These are phyloP conservation scores for Peronospora belbahrii DNA, from an alignment of 352 stramenopile genomes.

Conservation along the genomic window DNA sequence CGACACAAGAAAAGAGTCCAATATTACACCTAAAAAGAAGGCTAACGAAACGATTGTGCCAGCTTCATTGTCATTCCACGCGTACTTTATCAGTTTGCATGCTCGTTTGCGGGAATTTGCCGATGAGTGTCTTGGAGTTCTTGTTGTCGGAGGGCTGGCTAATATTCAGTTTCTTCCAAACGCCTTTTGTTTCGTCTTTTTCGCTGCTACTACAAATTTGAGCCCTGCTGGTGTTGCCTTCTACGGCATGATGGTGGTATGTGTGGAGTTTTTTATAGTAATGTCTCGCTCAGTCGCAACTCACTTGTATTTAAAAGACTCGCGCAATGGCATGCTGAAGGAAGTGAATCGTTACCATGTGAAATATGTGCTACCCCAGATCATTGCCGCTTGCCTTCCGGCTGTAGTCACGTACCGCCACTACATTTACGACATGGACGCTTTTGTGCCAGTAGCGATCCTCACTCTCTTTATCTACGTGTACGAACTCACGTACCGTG, in stretches of 20 bases:
- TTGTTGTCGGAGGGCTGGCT: conserved; percentile 41
- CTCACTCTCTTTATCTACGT: conserved; percentile 51
- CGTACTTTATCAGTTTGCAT: conserved; percentile 11
- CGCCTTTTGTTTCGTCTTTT: conserved; percentile 45
- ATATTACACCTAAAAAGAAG: not conserved
- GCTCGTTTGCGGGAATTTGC: conserved; percentile 35
- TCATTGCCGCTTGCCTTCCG: conserved; percentile 34
- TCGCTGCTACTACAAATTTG: conserved; percentile 40
- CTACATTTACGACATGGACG: conserved; percentile 40
- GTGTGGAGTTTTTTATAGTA: conserved; percentile 51
- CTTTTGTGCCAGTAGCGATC: conserved; percentile 30
- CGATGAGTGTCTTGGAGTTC: conserved; percentile 43
- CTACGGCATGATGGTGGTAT: conserved; percentile 30
- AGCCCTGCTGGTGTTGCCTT: conserved; percentile 24
- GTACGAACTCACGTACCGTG: conserved; percentile 62
- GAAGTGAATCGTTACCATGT: conserved; percentile 41
- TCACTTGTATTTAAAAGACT: conserved; percentile 56
- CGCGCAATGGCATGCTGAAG: conserved; percentile 33
- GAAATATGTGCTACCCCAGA: conserved; percentile 49
- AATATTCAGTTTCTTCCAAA: conserved; percentile 68
- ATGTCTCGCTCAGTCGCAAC: conserved; percentile 46
- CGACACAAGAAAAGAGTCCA: not conserved
- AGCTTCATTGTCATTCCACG: conserved; percentile 4
- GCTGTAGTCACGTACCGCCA: conserved; percentile 39
- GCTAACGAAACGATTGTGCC: not conserved